Conservation (phyloP, 2,329 filamentous ascomycete genomes). For the Aureobasidium uvarum region DNA sequence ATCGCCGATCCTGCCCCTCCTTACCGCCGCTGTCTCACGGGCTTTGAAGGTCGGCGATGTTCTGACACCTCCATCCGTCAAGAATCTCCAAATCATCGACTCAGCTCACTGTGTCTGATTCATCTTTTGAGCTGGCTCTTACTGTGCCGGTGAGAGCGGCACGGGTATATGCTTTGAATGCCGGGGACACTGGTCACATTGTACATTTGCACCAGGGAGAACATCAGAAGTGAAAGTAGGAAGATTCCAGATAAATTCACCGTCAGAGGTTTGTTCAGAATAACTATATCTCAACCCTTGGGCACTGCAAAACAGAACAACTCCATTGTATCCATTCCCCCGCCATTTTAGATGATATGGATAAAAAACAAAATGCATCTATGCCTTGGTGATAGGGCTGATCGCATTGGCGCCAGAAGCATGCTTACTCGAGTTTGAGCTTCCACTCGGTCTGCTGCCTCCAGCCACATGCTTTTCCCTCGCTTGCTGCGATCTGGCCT, state of each 20-base stretch:
- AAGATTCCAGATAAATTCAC: not conserved
- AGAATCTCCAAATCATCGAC: too few relatives aligned
- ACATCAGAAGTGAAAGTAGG: too few relatives aligned
- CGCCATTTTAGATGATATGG: not conserved
- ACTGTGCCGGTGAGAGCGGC: not conserved
- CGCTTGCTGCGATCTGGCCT: slow-evolving; percentile 39
- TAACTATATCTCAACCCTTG: not conserved
- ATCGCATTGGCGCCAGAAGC: slow-evolving; percentile 18
- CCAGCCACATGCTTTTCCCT: not conserved
- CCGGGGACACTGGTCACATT: not conserved
- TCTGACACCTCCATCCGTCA: not conserved
- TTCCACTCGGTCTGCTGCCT: slow-evolving; percentile 1
- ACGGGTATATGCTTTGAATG: fast-evolving
- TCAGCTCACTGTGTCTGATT: not conserved
- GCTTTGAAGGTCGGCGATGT: not conserved
- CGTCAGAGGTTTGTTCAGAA: not conserved
- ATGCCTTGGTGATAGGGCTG: slow-evolving; percentile 10
- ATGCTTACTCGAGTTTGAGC: slow-evolving; percentile 15
- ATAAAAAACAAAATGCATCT: not conserved
- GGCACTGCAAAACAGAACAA: not conserved
- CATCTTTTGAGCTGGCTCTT: not conserved
- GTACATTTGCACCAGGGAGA: not conserved
- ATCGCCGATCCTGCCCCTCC: slow-evolving; percentile 9
- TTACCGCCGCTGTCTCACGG: not conserved
- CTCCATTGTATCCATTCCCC: not conserved